Base-by-base conservation (phyloP, 2,329 filamentous ascomycete species). In the Anthostomella pinea region DNA sequence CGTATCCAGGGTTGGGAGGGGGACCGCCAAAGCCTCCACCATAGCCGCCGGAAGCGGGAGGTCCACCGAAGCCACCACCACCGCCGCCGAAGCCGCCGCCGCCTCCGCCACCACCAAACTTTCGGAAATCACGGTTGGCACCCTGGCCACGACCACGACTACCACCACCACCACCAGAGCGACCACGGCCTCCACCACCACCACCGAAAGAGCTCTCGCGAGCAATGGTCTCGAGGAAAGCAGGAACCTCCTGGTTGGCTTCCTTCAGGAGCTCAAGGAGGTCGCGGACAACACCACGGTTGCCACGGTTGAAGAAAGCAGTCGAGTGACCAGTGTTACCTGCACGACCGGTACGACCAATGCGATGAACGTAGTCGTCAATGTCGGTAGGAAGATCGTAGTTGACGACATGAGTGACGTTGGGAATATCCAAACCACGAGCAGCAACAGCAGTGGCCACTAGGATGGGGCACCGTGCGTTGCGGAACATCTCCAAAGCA, bases 221-320 rank as follows among this genome's bases (percentile, higher is more conserved):
- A 57, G 93, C 91, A 68, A 98, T 95, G 60, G 86, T 94, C 77
- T 98, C 93, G 43, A 98, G 77, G 80, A 97, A 98, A 30, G 77
- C 64, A 20, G 93, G 93, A 46, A 97, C 80, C 60, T 98, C 93
- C 68, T 98, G 93, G 73, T 98, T 95, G 52, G 93, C 93, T 68
- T 98, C 93, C 77, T 97, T 97, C 52, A 98, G 79, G 18, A 98
- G 81, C n/a, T 98, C 93, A 55, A 98, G 79, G 45, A 98, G 81
- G 57, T 97, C 93, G 52, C 93, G 86, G 49, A 97, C 93, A 53
- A 98, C 88, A 69, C 93, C 93, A 58, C 93, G 88, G 77, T 98
- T 98, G 60, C 91, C 91, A 62, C 93, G 91, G 80, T 98, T 98
- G 84, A 98, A 97, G 79, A 98, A 98, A 39, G 93, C 93, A 54